Evolutionary conservation across 805 yeast species (phyloP), one percentile per base, ranked within the genome.

Genomic region (Schizosaccharomyces osmophilus): DNA sequence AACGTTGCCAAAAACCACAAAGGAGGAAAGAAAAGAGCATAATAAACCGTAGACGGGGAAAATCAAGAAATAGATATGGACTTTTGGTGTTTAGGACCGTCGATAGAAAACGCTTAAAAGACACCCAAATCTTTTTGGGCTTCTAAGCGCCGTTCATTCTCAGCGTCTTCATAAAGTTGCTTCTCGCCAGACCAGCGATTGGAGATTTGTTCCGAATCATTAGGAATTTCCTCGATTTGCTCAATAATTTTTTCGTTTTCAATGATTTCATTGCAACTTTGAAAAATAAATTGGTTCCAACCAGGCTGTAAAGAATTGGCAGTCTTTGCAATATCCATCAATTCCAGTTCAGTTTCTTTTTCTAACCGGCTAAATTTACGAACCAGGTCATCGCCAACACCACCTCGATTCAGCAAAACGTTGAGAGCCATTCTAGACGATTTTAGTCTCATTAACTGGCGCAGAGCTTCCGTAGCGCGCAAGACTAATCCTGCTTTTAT

Each of bases 331-430:
- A 87, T 76, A 63, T 83, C 89, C 70, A 82, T 79, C 65, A 93
- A 73, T 71, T 93, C 97, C 32, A 84, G 69, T 67, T 88, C 95
- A 66, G 85, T 84, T 64, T 88, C 70, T 71, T 87, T 86, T 63
- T 78, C 79, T 65, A 87, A 88, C 60, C 87, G 79, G 65, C 81
- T 82, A 71, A 79, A 88, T 67, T 93, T 82, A 70, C 85, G 84
- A 78, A 80, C 84, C 43, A 86, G 75, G 61, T 85, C 95, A 68
- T 93, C 97, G 42, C 97, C 97, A 64, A 93, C 82, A 19, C 88
- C 81, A 0, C 97, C 97, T 61, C 80, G 81, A 69, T 89, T 90
- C 70, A 88, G 89, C 63, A 93, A 75, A 62, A 79, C 75, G 60
- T 78, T 80, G 68, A 87, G 79, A 62, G 77, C 80, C 5, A 83